Conservation (phyloP, 139 green algal species). For the Picochlorum sp. region DNA sequence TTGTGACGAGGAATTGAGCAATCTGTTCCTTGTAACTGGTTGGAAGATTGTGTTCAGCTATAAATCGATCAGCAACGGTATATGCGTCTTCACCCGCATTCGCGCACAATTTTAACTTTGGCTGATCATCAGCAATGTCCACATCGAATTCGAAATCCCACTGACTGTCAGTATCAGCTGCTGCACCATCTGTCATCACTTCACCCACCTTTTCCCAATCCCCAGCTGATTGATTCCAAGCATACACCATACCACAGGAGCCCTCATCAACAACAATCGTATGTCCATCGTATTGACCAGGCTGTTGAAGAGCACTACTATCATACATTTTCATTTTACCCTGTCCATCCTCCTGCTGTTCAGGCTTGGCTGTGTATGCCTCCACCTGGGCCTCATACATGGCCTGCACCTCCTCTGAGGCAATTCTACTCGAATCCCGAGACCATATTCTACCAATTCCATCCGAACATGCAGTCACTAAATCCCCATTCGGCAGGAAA, state of each 20-base stretch:
- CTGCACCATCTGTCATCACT: conserved; percentile 53
- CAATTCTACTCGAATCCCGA: conserved; percentile 14
- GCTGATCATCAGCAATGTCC: conserved; percentile 68
- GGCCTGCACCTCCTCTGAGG: conserved; percentile 28
- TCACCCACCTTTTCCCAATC: conserved; percentile 84
- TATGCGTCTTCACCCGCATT: conserved; percentile 84
- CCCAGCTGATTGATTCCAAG: conserved; percentile 50
- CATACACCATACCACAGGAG: conserved; percentile 61
- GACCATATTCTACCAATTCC: conserved; percentile 70
- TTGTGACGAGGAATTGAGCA: conserved; percentile 80
- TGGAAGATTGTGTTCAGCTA: conserved; percentile 70
- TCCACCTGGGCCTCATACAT: conserved; percentile 5
- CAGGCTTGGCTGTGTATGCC: conserved; percentile 14
- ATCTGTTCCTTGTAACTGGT: conserved; percentile 70
- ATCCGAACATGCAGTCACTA: conserved; percentile 81
- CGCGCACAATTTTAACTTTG: conserved; percentile 56
- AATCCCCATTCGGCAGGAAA: conserved; percentile 63
- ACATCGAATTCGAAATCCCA: conserved; percentile 96
- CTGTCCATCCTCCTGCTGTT: conserved; percentile 12
- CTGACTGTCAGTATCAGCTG: conserved; percentile 22
- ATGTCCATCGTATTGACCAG: conserved; percentile 52
- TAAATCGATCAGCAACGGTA: conserved; percentile 77
- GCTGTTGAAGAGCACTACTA: conserved; percentile 28
- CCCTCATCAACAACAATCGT: conserved; percentile 60
- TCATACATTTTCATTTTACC: conserved; percentile 54